Evolutionary conservation across 78 protist genomes (phyloP), one percentile per base, ranked within the genome.

Genomic region (Bigelowiella natans): DNA sequence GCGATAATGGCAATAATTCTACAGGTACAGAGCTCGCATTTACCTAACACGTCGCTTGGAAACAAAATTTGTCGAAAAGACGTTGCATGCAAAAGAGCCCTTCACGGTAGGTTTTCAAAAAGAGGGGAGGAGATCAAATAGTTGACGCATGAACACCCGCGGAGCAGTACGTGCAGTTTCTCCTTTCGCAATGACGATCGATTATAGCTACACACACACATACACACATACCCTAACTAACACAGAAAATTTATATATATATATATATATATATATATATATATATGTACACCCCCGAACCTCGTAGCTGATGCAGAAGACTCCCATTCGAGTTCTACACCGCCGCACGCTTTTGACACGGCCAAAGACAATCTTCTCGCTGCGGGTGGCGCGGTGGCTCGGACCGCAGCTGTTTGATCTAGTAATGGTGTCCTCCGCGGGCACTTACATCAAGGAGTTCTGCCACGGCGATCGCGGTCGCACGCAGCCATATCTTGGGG

Each of bases 361-460:
- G 2, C 31, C 39, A 29, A 87, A n/a, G 63, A n/a, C 39, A 2
- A 11, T 87, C 89, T 87, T 87, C 2, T 2, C 2, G 2, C 31
- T 85, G 34, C 34, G 28, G 30, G 88, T 31, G 39, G 28, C 88
- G 18, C 40, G 28, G 18, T 36, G 37, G n/a, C 37, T 31, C 88
- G 37, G 39, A 85, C 88, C 28, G 18, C 40, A 31, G 7, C 88
- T 28, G 37, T 18, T 11, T 85, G 40, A 31, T 37, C 37, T 18
- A 11, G 40, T 31, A 18, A 18, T 51, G 82, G 82, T 51, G 86
- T 18, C 64, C 2, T 37, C 30, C 36, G 89, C 92, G 0, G 92
- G 94, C 83, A 92, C 92, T 11, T 93, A 93, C 64, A 85, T 93
- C 40, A 93, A 93, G 88, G 95, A 93, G 93, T 93, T 93, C 29